Evolutionary conservation across 2,329 filamentous ascomycete species (phyloP).

Genomic region (Trichoderma afroharzianum): DNA sequence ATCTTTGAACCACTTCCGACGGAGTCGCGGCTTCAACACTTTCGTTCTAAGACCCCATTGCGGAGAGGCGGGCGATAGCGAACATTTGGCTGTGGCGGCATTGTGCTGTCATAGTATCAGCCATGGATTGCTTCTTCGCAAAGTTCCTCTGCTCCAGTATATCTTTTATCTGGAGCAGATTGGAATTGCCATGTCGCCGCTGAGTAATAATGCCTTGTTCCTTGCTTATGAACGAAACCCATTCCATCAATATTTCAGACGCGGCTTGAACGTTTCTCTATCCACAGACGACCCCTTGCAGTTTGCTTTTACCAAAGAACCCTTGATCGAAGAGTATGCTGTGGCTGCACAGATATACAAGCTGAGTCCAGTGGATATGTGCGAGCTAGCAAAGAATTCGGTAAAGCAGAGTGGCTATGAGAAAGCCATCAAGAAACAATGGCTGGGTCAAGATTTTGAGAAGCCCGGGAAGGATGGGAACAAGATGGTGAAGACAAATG

Average conservation of each 20-base stretch:
- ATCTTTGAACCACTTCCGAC: constrained; percentile 88
- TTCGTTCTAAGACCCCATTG: constrained; percentile 91
- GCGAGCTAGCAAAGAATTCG: constrained; percentile 92
- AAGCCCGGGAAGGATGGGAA: constrained; percentile 80
- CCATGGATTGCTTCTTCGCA: constrained; percentile 86
- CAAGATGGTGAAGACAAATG: constrained; percentile 91
- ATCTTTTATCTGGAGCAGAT: constrained; percentile 99
- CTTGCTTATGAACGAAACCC: constrained; percentile 95
- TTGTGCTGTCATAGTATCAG: constrained; percentile 96
- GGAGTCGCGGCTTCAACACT: constrained; percentile 90
- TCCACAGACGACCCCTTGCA: constrained; percentile 96
- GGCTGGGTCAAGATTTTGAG: constrained; percentile 78
- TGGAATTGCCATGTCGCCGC: constrained; percentile 97
- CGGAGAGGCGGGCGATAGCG: constrained; percentile 93
- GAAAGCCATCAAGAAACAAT: constrained; percentile 80
- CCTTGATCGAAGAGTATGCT: constrained; percentile 95
- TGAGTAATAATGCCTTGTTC: constrained; percentile 97
- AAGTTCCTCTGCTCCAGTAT: constrained; percentile 96
- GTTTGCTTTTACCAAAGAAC: constrained; percentile 98
- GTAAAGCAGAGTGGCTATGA: constrained; percentile 95
- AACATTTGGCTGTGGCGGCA: constrained; percentile 88
- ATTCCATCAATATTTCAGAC: constrained; percentile 91
- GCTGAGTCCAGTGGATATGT: constrained; percentile 95
- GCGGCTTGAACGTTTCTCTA: constrained; percentile 90
- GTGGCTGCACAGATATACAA: constrained; percentile 99